These are phyloP conservation scores for Epichloe gansuensis DNA, from an alignment of 2,329 filamentous ascomycete genomes.

Conservation along the genomic window DNA sequence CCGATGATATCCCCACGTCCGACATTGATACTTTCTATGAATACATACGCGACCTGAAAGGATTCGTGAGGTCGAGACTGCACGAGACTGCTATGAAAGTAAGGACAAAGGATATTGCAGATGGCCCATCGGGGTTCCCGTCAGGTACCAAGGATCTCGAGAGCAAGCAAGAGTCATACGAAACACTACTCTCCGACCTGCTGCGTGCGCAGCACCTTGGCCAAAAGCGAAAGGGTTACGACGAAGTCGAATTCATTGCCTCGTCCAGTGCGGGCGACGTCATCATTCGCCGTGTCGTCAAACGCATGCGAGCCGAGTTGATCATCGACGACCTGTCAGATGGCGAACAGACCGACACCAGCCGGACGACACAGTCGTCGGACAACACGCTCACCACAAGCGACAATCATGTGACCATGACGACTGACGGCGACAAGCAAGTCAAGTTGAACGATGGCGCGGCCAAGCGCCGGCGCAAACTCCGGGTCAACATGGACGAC, in stretches of 20 bases:
- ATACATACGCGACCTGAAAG: slow-evolving; percentile 71
- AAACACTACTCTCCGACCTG: slow-evolving; percentile 40
- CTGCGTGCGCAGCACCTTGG: slow-evolving; percentile 22
- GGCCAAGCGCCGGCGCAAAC: slow-evolving; percentile 39
- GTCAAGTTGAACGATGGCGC: slow-evolving; percentile 33
- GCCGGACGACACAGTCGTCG: slow-evolving; percentile 18
- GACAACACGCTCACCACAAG: slow-evolving; percentile 15
- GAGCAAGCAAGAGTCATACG: slow-evolving; percentile 39
- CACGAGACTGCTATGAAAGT: slow-evolving; percentile 51
- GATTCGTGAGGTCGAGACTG: slow-evolving; percentile 57
- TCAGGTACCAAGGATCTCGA: slow-evolving; percentile 34
- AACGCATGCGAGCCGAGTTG: slow-evolving; percentile 50
- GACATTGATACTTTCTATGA: slow-evolving; percentile 58
- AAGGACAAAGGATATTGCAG: slow-evolving; percentile 42
- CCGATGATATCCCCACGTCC: slow-evolving; percentile 54
- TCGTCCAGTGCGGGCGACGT: slow-evolving; percentile 34
- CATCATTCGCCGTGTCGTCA: slow-evolving; percentile 43
- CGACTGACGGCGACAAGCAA: slow-evolving; percentile 24
- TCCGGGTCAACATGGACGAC: slow-evolving; percentile 33
- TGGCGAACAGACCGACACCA: slow-evolving; percentile 27
- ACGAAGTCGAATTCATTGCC: slow-evolving; percentile 39
- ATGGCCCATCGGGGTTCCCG: slow-evolving; percentile 34
- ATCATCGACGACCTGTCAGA: slow-evolving; percentile 43
- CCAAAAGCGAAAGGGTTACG: slow-evolving; percentile 36
- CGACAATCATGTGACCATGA: slow-evolving; percentile 14